Evolutionary conservation across 176 grass and related monocot species (phyloP).

Genomic region (Carex parvula): DNA sequence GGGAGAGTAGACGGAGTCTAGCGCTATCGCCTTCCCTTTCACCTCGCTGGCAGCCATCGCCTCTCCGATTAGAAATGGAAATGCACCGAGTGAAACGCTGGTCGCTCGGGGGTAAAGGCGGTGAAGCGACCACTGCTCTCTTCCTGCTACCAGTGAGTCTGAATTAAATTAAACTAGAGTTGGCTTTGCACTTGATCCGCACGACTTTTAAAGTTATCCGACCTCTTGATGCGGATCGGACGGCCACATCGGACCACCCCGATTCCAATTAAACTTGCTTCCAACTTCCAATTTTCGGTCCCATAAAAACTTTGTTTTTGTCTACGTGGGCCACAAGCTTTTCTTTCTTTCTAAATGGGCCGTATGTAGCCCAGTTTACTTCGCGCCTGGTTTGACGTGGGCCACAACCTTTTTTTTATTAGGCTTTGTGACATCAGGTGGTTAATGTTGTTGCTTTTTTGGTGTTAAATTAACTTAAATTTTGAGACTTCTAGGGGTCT

Average conservation of each 20-base stretch:
- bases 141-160: background rate
- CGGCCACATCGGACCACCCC: too few relatives aligned
- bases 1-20: slow-evolving; percentile 58
- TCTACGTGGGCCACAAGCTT: background rate
- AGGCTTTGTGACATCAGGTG: background rate
- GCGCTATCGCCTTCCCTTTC: slow-evolving; percentile 60
- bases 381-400: too few relatives aligned
- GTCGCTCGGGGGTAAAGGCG: background rate
- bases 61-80: background rate
- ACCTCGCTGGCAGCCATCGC: slow-evolving; percentile 33
- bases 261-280: too few relatives aligned
- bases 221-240: too few relatives aligned
- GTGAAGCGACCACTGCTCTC: background rate
- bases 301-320: background rate
- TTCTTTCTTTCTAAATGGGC: too few relatives aligned
- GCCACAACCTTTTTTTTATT: background rate
- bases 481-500: too few relatives aligned
- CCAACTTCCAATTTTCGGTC: background rate
- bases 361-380: too few relatives aligned
- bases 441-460: background rate
- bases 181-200: too few relatives aligned
- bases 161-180: background rate
- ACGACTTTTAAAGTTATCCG: too few relatives aligned
- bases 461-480: too few relatives aligned
- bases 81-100: background rate